Base-by-base conservation (phyloP, 2,329 filamentous ascomycete species). In the Davidsoniella eucalypti region DNA sequence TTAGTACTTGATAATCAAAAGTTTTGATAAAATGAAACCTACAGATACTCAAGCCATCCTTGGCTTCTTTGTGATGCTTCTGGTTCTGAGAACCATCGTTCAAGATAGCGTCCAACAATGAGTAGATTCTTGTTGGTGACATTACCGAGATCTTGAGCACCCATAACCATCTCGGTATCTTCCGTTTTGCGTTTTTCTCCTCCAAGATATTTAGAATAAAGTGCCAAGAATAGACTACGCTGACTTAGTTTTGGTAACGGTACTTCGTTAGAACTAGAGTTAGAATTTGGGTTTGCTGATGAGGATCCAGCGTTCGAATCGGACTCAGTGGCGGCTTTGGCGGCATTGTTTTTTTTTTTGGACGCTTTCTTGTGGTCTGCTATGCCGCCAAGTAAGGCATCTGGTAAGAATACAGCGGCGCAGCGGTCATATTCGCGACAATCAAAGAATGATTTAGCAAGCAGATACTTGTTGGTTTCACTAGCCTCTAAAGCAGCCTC, bases 181-280 rank as follows among this genome's bases (percentile, higher is more conserved):
- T 98, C 92, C 58, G 94, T 86, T 64, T 90, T 94, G 56, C 86
- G 80, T 70, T 96, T 95, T 69, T 98, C 92, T 1, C 92, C 92
- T 0, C 88, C 84, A 55, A 96, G 76, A 61, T 88, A 87, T 61
- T 90, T 93, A 42, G 92, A 86, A 60, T 98, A 98, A 3, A 96
- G 69, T 0, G 87, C 84, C 9, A 98, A 72, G 60, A 98, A 98
- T 17, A 96, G 66, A 48, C 90, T 87, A 65, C 90, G 93, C 63
- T 95, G 87, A 61, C 88, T 95, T 47, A 95, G 62, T 48, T 65
- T 67, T 2, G 77, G 77, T 14, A 79, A 58, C 2, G 60, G 56
- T 5, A 60, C 56, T 4, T 54, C 58, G 40, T 50, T 57, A 39
- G 56, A 26, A 23, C 29, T 8, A 5, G 21, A 21, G 40, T 7